Evolutionary conservation across 2,329 filamentous ascomycete genomes (phyloP).

Genomic region (Diaporthe vaccinii): DNA sequence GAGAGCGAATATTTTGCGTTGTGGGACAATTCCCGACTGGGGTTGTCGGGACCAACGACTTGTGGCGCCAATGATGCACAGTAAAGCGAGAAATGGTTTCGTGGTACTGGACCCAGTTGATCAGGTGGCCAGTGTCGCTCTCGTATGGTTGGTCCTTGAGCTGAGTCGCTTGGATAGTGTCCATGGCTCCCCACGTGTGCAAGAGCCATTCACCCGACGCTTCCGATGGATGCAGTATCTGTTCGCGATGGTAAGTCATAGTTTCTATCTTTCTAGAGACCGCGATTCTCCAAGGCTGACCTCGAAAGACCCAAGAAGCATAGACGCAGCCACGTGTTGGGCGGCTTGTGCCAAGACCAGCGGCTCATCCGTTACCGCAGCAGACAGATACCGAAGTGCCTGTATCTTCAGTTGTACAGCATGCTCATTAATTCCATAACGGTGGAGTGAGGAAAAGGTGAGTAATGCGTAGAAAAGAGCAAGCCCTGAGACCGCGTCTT

Average conservation of each 20-base stretch:
- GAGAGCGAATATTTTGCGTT: not conserved
- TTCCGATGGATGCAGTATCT: constrained; percentile 3
- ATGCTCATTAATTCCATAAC: not conserved
- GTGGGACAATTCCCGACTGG: no score
- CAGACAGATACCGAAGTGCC: not conserved
- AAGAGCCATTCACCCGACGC: not conserved
- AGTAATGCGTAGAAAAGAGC: not conserved
- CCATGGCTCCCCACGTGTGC: constrained; percentile 12
- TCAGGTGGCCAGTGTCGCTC: not conserved
- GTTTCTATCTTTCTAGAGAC: no score
- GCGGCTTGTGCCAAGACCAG: not conserved
- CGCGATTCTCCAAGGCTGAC: not conserved
- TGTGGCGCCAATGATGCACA: constrained; percentile 14
- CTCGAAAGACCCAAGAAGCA: not conserved
- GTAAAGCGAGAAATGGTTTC: constrained; percentile 1
- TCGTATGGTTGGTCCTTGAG: not conserved
- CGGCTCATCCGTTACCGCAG: not conserved
- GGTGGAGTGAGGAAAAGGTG: not conserved
- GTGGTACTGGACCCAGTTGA: constrained; percentile 8
- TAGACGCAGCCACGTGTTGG: constrained; percentile 15
- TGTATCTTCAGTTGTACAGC: not conserved
- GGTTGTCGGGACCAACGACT: not conserved
- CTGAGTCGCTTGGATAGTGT: not conserved
- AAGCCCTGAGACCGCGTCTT: not conserved
- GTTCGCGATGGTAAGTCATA: not conserved